These are phyloP conservation scores for Sporothrix phasma DNA, from an alignment of 2,329 filamentous ascomycete species.

Conservation along the genomic window DNA sequence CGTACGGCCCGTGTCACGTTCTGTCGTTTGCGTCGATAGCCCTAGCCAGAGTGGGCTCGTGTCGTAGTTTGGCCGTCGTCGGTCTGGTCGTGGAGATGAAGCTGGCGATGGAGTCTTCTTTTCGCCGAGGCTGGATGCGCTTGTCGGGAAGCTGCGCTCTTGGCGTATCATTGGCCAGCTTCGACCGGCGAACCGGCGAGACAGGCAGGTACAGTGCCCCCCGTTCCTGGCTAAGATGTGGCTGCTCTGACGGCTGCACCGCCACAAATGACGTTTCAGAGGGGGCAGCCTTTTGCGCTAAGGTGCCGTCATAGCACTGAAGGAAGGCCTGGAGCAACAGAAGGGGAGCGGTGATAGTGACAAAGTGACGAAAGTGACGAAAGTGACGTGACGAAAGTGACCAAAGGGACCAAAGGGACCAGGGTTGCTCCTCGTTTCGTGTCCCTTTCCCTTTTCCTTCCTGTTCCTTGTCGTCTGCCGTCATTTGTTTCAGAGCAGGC, in stretches of 20 bases:
- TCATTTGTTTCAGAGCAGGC: no score
- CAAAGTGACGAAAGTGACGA: no score
- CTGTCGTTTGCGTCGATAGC: no score
- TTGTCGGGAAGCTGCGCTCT: background rate
- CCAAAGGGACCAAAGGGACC: no score
- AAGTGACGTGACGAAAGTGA: no score
- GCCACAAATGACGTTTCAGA: constrained; percentile 4
- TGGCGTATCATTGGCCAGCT: background rate
- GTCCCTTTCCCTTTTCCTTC: background rate
- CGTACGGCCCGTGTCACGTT: no score
- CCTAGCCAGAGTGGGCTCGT: no score
- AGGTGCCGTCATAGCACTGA: constrained; percentile 2
- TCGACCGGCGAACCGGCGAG: background rate
- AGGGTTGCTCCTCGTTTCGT: no score
- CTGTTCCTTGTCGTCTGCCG: no score
- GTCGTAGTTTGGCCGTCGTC: background rate
- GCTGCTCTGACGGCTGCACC: background rate
- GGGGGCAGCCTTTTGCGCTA: background rate
- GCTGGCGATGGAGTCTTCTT: background rate
- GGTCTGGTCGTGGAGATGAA: background rate
- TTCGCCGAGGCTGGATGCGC: constrained; percentile 4
- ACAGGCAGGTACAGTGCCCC: background rate
- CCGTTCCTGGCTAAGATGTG: background rate
- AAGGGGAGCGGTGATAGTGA: no score
- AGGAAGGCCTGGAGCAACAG: no score